Evolutionary conservation across 176 grass and related monocot genomes (phyloP).

Genomic region (Panicum miliaceum): DNA sequence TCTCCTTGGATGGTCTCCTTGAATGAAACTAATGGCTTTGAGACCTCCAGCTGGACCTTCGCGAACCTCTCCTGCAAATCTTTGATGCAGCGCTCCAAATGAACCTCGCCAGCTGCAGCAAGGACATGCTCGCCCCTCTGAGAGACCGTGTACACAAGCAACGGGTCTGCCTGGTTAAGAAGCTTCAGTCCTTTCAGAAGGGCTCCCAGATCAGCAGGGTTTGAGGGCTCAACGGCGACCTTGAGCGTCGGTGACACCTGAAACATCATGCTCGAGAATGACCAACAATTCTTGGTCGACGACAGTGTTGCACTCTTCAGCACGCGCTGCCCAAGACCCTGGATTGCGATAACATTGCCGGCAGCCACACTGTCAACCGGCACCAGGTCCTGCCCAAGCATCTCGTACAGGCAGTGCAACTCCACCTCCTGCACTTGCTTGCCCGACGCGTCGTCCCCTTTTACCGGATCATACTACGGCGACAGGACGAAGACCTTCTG

Average conservation of each 20-base stretch:
- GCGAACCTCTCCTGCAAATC: conserved; percentile 91
- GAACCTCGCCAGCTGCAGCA: conserved; percentile 85
- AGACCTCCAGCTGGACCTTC: conserved; percentile 80
- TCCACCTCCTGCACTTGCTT: conserved; percentile 81
- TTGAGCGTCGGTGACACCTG: conserved; percentile 87
- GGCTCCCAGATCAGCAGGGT: conserved; percentile 67
- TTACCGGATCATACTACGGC: conserved; percentile 74
- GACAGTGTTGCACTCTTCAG: conserved; percentile 93
- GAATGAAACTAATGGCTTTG: conserved; percentile 82
- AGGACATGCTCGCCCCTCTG: conserved; percentile 84
- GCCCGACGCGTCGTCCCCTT: conserved; percentile 52
- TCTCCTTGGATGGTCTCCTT: conserved; percentile 87
- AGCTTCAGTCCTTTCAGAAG: conserved; percentile 76
- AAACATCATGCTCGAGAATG: conserved; percentile 93
- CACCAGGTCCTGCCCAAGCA: conserved; percentile 79
- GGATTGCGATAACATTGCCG: conserved; percentile 83
- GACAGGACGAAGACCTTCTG: conserved; percentile 90
- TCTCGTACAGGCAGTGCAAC: conserved; percentile 79
- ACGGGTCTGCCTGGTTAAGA: conserved; percentile 86
- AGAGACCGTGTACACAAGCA: conserved; percentile 78
- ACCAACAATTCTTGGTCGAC: conserved; percentile 73
- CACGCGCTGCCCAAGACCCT: conserved; percentile 72
- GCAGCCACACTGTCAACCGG: conserved; percentile 55
- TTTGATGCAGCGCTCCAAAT: conserved; percentile 87
- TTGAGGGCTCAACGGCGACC: conserved; percentile 85